phyloP scores from a whole-genome alignment of 1,284 basidiomycete genomes.

The Microbotryum violaceum region DNA sequence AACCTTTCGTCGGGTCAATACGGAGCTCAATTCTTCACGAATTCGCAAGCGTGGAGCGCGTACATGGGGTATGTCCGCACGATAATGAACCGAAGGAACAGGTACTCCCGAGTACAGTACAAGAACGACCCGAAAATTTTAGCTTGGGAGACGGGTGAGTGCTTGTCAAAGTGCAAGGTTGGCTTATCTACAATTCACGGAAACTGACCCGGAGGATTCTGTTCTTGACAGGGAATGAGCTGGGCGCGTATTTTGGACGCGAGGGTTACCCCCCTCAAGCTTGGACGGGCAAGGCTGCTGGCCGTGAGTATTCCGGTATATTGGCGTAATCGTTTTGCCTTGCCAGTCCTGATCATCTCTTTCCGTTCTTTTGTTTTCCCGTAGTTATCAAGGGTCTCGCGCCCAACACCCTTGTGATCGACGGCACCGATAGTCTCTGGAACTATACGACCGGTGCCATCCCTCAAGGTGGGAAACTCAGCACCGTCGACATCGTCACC shows the following conservation, averaged over 20 bases:
- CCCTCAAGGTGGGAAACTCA: not conserved
- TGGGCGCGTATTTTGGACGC: too few species aligned
- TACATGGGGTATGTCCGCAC: too few species aligned
- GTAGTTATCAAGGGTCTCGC: slow-evolving; percentile 13
- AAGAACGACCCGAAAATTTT: slow-evolving; percentile 30
- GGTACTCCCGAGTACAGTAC: slow-evolving; percentile 26
- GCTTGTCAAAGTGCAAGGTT: too few species aligned
- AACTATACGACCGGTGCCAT: slow-evolving; percentile 13
- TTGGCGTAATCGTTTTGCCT: too few species aligned
- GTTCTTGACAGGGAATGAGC: too few species aligned
- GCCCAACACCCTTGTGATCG: slow-evolving; percentile 25
- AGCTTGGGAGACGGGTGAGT: slow-evolving; percentile 26
- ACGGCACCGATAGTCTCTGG: slow-evolving; percentile 25
- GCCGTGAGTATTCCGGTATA: too few species aligned
- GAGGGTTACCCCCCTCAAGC: too few species aligned
- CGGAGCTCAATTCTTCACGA: not conserved
- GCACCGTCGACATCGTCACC: slow-evolving; percentile 6
- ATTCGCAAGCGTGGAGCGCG: not conserved
- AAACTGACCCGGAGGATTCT: too few species aligned
- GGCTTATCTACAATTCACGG: too few species aligned
- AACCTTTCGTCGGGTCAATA: not conserved
- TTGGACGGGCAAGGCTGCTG: too few species aligned
- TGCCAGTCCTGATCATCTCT: too few species aligned
- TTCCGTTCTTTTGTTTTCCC: too few species aligned
- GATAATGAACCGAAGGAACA: slow-evolving; percentile 4